Percentiles rank a stretch among this genome's conserved stretches.
These are phyloP conservation scores for Pythium apleroticum DNA, from an alignment of 352 stramenopile genomes.

Conservation along the genomic window DNA sequence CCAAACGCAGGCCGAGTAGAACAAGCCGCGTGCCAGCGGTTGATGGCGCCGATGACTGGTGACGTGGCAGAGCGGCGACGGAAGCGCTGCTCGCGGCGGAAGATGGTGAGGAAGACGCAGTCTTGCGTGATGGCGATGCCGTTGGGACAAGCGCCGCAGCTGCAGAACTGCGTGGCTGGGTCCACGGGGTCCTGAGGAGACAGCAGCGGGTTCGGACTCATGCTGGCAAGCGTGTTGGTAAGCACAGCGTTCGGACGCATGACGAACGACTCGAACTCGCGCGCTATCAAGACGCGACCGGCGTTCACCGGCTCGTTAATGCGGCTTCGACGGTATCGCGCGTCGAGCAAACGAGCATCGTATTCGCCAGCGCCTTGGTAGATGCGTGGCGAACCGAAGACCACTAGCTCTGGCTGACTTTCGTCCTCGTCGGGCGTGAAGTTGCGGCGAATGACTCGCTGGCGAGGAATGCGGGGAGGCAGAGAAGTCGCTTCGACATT, in stretches of 20 bases:
- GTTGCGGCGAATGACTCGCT: neutral
- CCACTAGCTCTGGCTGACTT: neutral
- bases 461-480: no score
- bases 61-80: neutral
- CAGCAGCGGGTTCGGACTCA: no score
- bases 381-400: neutral
- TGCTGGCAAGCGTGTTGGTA: no score
- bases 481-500: no score
- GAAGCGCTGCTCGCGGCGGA: constrained; percentile 2
- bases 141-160: neutral
- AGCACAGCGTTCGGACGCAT: no score
- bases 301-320: neutral
- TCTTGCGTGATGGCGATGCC: neutral
- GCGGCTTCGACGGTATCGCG: neutral
- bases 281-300: no score
- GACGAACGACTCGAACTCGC: no score
- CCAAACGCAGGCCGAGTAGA: neutral
- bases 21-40: neutral
- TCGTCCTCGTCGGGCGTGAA: neutral
- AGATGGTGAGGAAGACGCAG: constrained; percentile 3
- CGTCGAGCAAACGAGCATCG: neutral
- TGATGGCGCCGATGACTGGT: neutral
- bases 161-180: neutral
- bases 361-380: neutral
- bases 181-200: neutral